phyloP scores from a whole-genome alignment of 306 rosid genomes.

The Dryas alaskensis region DNA sequence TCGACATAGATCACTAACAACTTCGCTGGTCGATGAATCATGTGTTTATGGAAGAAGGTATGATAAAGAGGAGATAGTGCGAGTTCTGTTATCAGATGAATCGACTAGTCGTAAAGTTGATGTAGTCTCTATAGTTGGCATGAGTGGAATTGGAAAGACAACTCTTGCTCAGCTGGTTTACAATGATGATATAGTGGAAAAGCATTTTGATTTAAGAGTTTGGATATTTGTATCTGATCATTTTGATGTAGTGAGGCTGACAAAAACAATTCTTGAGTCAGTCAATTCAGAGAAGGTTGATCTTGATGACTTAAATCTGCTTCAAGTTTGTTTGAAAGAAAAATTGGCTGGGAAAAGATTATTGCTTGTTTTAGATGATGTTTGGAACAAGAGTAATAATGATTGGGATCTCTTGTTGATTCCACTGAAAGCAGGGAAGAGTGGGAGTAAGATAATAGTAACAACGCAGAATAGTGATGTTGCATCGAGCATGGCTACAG shows the following conservation, averaged over 20 bases:
- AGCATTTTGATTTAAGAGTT: slow-evolving; percentile 23
- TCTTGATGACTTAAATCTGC: slow-evolving; percentile 42
- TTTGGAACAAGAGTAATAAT: slow-evolving; percentile 40
- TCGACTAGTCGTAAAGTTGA: slow-evolving; percentile 3
- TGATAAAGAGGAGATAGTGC: slow-evolving; percentile 36
- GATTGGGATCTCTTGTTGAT: slow-evolving; percentile 42
- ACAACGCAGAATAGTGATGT: slow-evolving; percentile 42
- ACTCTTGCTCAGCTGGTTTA: slow-evolving; percentile 37
- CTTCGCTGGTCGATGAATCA: slow-evolving; percentile 50
- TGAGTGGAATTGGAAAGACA: slow-evolving; percentile 46
- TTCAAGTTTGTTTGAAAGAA: slow-evolving; percentile 43
- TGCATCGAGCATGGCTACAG: slow-evolving; percentile 39
- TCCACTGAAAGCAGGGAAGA: slow-evolving; percentile 36
- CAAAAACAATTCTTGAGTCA: slow-evolving; percentile 40
- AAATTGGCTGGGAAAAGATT: slow-evolving; percentile 32
- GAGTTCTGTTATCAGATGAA: slow-evolving; percentile 19
- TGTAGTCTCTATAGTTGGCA: slow-evolving; percentile 26
- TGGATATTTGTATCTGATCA: slow-evolving; percentile 36
- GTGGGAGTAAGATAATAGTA: slow-evolving; percentile 48
- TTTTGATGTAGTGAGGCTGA: slow-evolving; percentile 34
- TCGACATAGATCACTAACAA: slow-evolving; percentile 28
- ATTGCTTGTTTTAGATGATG: slow-evolving; percentile 47
- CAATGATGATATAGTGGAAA: slow-evolving; percentile 12
- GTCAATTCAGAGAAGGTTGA: slow-evolving; percentile 19
- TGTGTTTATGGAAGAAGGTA: slow-evolving; percentile 34